phyloP scores from a whole-genome alignment of 139 green algal species.

The Tetraselmis striata region DNA sequence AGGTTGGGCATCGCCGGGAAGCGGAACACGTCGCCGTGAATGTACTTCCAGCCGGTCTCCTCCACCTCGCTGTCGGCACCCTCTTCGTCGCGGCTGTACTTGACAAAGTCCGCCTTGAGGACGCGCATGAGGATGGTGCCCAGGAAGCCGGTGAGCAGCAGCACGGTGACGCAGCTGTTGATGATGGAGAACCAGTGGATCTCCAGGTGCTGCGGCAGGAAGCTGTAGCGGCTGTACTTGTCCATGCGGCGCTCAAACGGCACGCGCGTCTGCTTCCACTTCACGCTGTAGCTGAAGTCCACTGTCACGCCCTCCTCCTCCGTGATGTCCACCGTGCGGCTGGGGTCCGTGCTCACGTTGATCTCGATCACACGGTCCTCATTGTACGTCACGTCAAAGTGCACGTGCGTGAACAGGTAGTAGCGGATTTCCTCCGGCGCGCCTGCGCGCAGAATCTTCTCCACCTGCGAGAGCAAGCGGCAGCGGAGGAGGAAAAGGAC shows the following conservation, averaged over 20 bases:
- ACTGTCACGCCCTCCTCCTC: slow-evolving; percentile 26
- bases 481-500: too few relatives aligned
- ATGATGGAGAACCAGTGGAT: slow-evolving; percentile 98
- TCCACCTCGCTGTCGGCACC: slow-evolving; percentile 30
- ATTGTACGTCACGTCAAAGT: slow-evolving; percentile 91
- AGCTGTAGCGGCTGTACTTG: slow-evolving; percentile 81
- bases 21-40: slow-evolving; percentile 94
- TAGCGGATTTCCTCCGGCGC: slow-evolving; percentile 41
- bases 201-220: slow-evolving; percentile 91
- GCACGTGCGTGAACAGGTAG: slow-evolving; percentile 89
- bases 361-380: slow-evolving; percentile 82
- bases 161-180: slow-evolving; percentile 91
- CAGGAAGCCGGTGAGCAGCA: slow-evolving; percentile 92
- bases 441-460: slow-evolving; percentile 39
- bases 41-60: slow-evolving; percentile 84
- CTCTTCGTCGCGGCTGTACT: slow-evolving; percentile 66
- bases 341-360: slow-evolving; percentile 70
- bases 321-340: slow-evolving; percentile 73
- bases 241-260: slow-evolving; percentile 80
- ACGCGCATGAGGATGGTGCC: slow-evolving; percentile 91
- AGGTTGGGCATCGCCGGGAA: slow-evolving; percentile 69
- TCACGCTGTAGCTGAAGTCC: slow-evolving; percentile 79
- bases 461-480: too few relatives aligned
- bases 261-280: slow-evolving; percentile 67
- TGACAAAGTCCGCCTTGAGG: slow-evolving; percentile 90